Percentiles rank a stretch among this genome's conserved stretches.
phyloP scores from a whole-genome alignment of 1,284 basidiomycete genomes.

The Rhodotorula glutinis region DNA sequence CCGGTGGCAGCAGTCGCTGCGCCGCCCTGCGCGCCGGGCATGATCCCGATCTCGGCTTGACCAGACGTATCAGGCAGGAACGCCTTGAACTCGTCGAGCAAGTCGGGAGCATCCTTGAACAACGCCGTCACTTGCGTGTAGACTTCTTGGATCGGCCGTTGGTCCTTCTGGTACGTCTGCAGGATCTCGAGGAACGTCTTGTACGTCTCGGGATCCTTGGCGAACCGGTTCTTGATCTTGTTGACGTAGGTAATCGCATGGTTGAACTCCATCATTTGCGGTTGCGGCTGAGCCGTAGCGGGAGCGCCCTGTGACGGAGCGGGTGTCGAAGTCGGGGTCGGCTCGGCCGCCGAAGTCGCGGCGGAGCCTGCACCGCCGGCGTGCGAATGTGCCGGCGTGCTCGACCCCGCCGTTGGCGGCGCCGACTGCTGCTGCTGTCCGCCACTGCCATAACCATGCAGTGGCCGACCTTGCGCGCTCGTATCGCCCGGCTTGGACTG shows the following conservation, averaged over 20 bases:
- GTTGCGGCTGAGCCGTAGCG: constrained; percentile 2
- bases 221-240: constrained; percentile 93
- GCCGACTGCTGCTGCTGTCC: too few relatives aligned
- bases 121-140: constrained; percentile 88
- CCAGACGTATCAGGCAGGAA: constrained; percentile 72
- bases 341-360: not conserved
- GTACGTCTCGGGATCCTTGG: constrained; percentile 88
- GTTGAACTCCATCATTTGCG: constrained; percentile 73
- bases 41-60: not conserved
- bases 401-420: not conserved
- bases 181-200: constrained; percentile 97
- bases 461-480: too few relatives aligned
- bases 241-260: constrained; percentile 97
- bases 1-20: not conserved
- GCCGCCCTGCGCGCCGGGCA: not conserved
- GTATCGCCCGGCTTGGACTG: too few relatives aligned
- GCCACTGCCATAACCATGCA: too few relatives aligned
- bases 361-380: not conserved
- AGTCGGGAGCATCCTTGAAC: constrained; percentile 88
- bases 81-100: constrained; percentile 92
- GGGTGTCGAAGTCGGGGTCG: not conserved
- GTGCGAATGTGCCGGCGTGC: not conserved
- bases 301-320: not conserved
- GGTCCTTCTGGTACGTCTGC: constrained; percentile 95
- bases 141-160: constrained; percentile 81